These are phyloP conservation scores for Chaetomium strumarium DNA, from an alignment of 2,329 filamentous ascomycete genomes.

Conservation along the genomic window DNA sequence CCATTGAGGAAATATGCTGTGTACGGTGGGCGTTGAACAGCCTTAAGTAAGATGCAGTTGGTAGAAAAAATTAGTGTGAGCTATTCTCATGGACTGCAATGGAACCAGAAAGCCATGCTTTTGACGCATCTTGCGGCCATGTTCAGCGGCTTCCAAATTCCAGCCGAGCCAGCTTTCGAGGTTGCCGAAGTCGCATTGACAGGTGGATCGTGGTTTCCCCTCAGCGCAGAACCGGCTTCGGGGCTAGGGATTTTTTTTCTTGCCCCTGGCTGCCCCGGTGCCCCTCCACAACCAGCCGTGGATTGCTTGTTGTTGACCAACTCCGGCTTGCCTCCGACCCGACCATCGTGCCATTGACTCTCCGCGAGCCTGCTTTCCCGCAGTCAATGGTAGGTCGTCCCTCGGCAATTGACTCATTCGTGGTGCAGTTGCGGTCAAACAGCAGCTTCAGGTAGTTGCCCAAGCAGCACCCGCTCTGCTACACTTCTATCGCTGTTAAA, in stretches of 20 bases:
- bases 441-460: background rate
- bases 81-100: background rate
- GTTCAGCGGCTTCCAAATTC: background rate
- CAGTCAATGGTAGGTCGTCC: constrained; percentile 21
- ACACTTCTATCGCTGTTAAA: background rate
- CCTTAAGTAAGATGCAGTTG: too few species aligned
- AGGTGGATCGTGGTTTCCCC: constrained; percentile 7
- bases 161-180: too few species aligned
- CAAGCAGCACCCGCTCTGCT: background rate
- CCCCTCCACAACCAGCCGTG: constrained; percentile 28
- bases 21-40: too few species aligned
- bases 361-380: constrained; percentile 16
- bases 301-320: constrained; percentile 14
- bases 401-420: constrained; percentile 22
- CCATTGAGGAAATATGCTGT: too few species aligned
- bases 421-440: constrained; percentile 11
- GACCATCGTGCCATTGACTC: constrained; percentile 21
- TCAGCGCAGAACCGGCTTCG: constrained; percentile 25
- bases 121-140: constrained; percentile 1
- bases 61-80: too few species aligned
- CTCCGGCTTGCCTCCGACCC: constrained; percentile 16
- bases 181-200: background rate
- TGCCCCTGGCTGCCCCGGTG: constrained; percentile 20
- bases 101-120: background rate
- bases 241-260: constrained; percentile 21